A percentile compares a stretch with the other conserved stretches of the same genome.
Evolutionary conservation across 192 early-diverging fungal genomes (phyloP).

Genomic region (Coemansia sp.): DNA sequence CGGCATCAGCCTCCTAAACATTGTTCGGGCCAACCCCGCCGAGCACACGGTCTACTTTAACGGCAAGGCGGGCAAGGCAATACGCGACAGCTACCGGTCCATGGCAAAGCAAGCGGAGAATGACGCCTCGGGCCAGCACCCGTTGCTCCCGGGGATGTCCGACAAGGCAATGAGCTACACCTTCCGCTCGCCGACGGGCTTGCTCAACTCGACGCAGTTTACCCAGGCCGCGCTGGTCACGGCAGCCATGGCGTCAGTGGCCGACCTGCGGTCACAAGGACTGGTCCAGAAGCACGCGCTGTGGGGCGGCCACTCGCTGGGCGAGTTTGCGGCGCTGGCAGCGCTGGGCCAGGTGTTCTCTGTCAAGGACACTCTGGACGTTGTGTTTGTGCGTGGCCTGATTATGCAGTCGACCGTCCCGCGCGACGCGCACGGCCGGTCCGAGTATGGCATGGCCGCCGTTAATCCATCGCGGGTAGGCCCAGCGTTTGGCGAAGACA

Average conservation of each 20-base stretch:
- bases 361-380: constrained; percentile 75
- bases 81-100: constrained; percentile 72
- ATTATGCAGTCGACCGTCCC: constrained; percentile 91
- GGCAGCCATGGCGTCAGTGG: constrained; percentile 80
- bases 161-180: constrained; percentile 70
- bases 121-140: constrained; percentile 40
- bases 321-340: constrained; percentile 84
- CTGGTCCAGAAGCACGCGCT: constrained; percentile 70
- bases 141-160: constrained; percentile 51
- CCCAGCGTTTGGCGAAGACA: constrained; percentile 66
- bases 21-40: constrained; percentile 69
- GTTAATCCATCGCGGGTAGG: constrained; percentile 83
- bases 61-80: constrained; percentile 70
- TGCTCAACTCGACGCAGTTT: constrained; percentile 91
- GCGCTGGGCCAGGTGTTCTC: constrained; percentile 73
- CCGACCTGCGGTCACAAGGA: constrained; percentile 79
- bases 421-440: constrained; percentile 69
- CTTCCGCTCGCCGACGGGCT: constrained; percentile 70
- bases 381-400: constrained; percentile 92
- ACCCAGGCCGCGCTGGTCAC: constrained; percentile 81
- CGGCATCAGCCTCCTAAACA: constrained; percentile 84
- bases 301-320: constrained; percentile 91
- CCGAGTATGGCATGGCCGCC: constrained; percentile 91
- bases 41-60: constrained; percentile 80
- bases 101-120: constrained; percentile 45